Percentiles rank a stretch among this genome's conserved stretches.
phyloP scores from a whole-genome alignment of 2,329 filamentous ascomycete species.

The Rhytidhysteron rufulum region DNA sequence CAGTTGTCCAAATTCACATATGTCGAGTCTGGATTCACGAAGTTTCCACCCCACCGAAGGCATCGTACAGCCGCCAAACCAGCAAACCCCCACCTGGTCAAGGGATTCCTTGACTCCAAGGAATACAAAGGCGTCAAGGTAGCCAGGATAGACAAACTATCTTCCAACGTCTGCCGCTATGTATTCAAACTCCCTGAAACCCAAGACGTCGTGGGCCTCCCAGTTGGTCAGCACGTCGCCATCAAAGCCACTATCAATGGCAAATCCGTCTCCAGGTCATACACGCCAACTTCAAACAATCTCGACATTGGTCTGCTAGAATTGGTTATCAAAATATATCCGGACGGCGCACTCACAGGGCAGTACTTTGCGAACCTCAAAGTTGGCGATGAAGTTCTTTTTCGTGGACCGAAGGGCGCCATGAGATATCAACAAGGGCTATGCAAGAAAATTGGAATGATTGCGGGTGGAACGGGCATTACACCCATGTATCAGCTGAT shows the following conservation, averaged over 20 bases:
- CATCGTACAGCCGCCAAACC: constrained; percentile 6
- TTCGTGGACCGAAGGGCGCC: constrained; percentile 56
- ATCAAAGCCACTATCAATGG: constrained; percentile 64
- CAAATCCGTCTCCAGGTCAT: constrained; percentile 21
- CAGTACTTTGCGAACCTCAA: constrained; percentile 47
- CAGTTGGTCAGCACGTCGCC: constrained; percentile 33
- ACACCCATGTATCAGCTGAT: too few species aligned
- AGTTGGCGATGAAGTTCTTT: constrained; percentile 48
- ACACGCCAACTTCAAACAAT: constrained; percentile 44
- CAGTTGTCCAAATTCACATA: constrained; percentile 43
- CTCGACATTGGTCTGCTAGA: constrained; percentile 57
- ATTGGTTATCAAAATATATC: constrained; percentile 52
- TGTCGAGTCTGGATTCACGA: constrained; percentile 15
- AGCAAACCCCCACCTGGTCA: too few species aligned
- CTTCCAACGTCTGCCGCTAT: constrained; percentile 18
- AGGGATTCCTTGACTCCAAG: constrained; percentile 49
- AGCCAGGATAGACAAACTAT: constrained; percentile 11
- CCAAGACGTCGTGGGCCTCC: constrained; percentile 25
- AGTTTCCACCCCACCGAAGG: constrained; percentile 20
- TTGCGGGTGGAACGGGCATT: too few species aligned
- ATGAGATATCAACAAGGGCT: too few species aligned
- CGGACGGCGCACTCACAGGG: constrained; percentile 50
- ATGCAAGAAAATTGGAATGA: too few species aligned
- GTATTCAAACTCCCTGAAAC: constrained; percentile 20
- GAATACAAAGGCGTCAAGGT: constrained; percentile 48